Base-by-base conservation (phyloP, 768 basidiomycete species). In the Trichaptum fuscoviolaceum region DNA sequence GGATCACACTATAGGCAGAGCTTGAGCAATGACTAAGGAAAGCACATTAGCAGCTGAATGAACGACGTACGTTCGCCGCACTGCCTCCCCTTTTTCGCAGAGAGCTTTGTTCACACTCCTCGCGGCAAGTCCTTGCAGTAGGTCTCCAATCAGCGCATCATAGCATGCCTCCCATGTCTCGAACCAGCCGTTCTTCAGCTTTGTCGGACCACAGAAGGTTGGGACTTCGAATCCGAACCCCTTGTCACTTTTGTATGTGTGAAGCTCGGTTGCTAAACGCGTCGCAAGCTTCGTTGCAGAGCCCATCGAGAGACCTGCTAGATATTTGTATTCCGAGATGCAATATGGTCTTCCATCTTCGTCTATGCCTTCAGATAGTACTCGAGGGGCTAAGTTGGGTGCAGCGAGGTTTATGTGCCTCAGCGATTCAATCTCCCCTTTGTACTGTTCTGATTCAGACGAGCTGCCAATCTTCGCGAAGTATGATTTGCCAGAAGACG, bases 181-280 rank as follows among this genome's bases (percentile, higher is more conserved):
- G 71, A 82, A 87, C 89, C 90, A 91, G 6, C 90, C 91, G 69
- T 92, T 92, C 57, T 82, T 79, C 66, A 90, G 80, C 61, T 85
- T 82, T 0, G 92, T 93, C 4, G 80, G 80, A 7, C 92, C 92
- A 68, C 92, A 93, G 71, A 85, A 92, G 5, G 91, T 93, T 1
- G 91, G 89, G 20, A 90, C 82, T 6, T 77, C 76, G 72, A 92
- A 93, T 2, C 92, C 92, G 73, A 86, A 92, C 0, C 85, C 86
- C 2, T 81, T 75, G 5, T 76, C 68, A 66, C 86, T 87, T 69
- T 83, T 77, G 71, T 83, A 79, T 7, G 71, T 71, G 66, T 93
- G 92, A 65, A 93, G 74, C 71, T 92, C 89, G 1, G 77, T 82
- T 0, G 90, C 91, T 65, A 93, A 69, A 58, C 88, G 81, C 73